A percentile compares a stretch with the other conserved stretches of the same genome.
These are phyloP conservation scores for Hyphodiscus hymeniophilus DNA, from an alignment of 495 filamentous ascomycete genomes.

Conservation along the genomic window DNA sequence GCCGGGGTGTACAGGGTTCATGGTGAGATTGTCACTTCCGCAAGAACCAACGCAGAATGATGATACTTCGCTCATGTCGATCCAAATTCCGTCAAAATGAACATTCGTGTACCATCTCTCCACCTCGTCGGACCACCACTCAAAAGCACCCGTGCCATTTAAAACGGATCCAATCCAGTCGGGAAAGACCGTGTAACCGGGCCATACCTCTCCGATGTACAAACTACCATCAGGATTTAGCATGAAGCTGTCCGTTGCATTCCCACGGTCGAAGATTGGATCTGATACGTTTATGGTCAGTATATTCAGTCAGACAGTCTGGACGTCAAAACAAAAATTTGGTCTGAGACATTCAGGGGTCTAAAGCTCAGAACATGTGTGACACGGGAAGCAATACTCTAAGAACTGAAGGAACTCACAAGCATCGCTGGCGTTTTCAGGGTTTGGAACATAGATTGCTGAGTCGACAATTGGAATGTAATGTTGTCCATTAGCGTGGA, in stretches of 20 bases:
- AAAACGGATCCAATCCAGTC: slow-evolving; percentile 56
- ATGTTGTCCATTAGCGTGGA: slow-evolving; percentile 63
- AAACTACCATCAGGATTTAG: slow-evolving; percentile 58
- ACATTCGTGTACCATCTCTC: slow-evolving; percentile 50
- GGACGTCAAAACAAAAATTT: no score
- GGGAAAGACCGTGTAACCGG: slow-evolving; percentile 66
- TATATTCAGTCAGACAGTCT: no score
- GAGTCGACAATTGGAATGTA: slow-evolving; percentile 82
- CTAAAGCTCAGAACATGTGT: no score
- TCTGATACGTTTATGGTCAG: no score
- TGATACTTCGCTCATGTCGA: slow-evolving; percentile 77
- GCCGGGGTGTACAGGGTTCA: slow-evolving; percentile 63
- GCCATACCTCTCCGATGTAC: slow-evolving; percentile 79
- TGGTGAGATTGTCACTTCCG: slow-evolving; percentile 55
- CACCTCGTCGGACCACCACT: slow-evolving; percentile 70
- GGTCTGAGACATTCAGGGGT: no score
- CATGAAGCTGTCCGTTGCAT: slow-evolving; percentile 59
- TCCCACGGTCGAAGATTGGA: slow-evolving; percentile 57
- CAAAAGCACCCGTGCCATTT: slow-evolving; percentile 43
- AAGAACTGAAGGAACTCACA: no score
- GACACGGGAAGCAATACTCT: no score
- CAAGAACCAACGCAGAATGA: slow-evolving; percentile 80
- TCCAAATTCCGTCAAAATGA: slow-evolving; percentile 80
- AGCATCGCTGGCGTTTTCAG: slow-evolving; percentile 61
- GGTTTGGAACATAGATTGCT: slow-evolving; percentile 71